These are phyloP conservation scores for Cyclotella distinguenda DNA, from an alignment of 108 stramenopile genomes.

Conservation along the genomic window DNA sequence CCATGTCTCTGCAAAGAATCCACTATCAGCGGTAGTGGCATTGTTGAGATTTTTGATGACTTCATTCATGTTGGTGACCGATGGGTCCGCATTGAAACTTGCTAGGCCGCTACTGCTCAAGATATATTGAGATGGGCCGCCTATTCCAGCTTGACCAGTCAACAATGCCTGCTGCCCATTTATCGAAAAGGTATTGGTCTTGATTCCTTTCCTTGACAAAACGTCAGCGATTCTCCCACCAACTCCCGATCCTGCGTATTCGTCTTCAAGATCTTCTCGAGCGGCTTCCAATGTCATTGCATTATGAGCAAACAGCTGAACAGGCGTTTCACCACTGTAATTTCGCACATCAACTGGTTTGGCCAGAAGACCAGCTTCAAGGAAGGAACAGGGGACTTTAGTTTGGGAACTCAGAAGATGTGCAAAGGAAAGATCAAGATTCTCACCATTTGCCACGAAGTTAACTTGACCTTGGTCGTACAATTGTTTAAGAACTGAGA, in stretches of 20 bases:
- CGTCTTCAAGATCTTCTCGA: constrained; percentile 41
- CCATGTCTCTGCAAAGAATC: constrained; percentile 56
- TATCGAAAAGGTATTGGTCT: constrained; percentile 40
- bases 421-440: neutral
- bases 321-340: constrained; percentile 32
- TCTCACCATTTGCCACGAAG: constrained; percentile 46
- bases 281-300: constrained; percentile 40
- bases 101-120: constrained; percentile 24
- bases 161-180: constrained; percentile 28
- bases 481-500: constrained; percentile 30
- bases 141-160: constrained; percentile 28
- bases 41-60: constrained; percentile 47
- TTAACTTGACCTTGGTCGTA: constrained; percentile 40
- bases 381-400: neutral
- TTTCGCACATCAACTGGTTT: constrained; percentile 41
- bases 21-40: constrained; percentile 35
- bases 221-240: constrained; percentile 53
- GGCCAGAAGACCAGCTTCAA: constrained; percentile 37
- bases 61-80: constrained; percentile 42
- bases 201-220: constrained; percentile 17
- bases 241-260: constrained; percentile 45
- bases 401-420: neutral
- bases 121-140: constrained; percentile 19
- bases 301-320: constrained; percentile 66
- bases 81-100: constrained; percentile 34